phyloP scores from a whole-genome alignment of 2,329 filamentous ascomycete species.

The Fusarium clavum region DNA sequence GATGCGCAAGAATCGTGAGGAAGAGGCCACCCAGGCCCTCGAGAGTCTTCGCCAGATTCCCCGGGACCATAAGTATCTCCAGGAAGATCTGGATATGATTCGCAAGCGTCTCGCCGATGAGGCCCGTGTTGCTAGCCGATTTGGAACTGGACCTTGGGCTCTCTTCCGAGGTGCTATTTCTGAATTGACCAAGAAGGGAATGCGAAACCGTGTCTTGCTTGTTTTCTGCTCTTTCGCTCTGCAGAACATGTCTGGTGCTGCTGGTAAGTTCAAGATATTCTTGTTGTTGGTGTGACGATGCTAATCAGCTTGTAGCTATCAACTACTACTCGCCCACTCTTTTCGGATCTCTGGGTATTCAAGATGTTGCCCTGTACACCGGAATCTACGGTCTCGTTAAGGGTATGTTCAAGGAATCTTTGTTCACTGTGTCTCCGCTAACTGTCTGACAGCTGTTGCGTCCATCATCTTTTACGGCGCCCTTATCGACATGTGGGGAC shows the following conservation, averaged over 20 bases:
- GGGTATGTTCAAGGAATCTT: constrained; percentile 13
- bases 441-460: constrained; percentile 47
- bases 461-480: constrained; percentile 57
- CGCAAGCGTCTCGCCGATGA: constrained; percentile 52
- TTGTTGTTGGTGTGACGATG: too few relatives aligned
- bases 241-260: constrained; percentile 56
- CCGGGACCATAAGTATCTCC: constrained; percentile 56
- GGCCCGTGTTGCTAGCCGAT: constrained; percentile 47
- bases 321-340: constrained; percentile 59
- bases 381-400: constrained; percentile 64
- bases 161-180: constrained; percentile 51
- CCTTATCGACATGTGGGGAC: constrained; percentile 56
- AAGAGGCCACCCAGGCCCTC: constrained; percentile 49
- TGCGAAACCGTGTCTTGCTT: constrained; percentile 55
- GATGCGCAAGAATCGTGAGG: constrained; percentile 50
- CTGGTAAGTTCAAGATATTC: constrained; percentile 39
- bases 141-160: constrained; percentile 50
- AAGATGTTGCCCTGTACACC: constrained; percentile 58
- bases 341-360: constrained; percentile 59
- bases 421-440: background rate
- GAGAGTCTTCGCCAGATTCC: constrained; percentile 59
- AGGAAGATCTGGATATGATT: constrained; percentile 62
- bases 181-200: constrained; percentile 54
- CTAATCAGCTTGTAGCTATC: constrained; percentile 48
- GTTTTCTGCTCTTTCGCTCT: constrained; percentile 55